Conservation (phyloP, 2,329 filamentous ascomycete genomes). For the Boeremia lycopersici region DNA sequence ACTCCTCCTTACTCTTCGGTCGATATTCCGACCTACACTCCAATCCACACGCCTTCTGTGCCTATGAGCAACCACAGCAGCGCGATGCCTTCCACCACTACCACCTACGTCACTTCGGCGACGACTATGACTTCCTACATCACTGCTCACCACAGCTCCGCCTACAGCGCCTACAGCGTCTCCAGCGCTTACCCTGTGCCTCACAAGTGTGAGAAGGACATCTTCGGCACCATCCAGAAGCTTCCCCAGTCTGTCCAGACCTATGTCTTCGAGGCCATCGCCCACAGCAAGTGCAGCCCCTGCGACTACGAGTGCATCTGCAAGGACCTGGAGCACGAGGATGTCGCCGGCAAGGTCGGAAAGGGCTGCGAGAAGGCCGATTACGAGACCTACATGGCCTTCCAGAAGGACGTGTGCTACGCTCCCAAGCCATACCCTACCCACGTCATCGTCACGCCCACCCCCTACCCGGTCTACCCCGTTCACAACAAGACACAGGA, state of each 20-base stretch:
- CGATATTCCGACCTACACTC: neutral
- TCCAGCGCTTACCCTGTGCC: conserved; percentile 5
- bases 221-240: conserved; percentile 10
- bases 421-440: conserved; percentile 5
- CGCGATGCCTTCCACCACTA: conserved; percentile 11
- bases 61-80: neutral
- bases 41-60: neutral
- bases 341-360: conserved; percentile 10
- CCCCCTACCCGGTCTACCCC: conserved; percentile 14
- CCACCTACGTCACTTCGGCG: conserved; percentile 13
- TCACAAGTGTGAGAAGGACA: conserved; percentile 12
- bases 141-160: conserved; percentile 2
- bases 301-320: conserved; percentile 9
- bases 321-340: conserved; percentile 6
- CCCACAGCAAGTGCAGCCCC: conserved; percentile 11
- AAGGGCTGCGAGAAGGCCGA: conserved; percentile 9
- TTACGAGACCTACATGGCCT: conserved; percentile 7
- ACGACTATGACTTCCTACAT: conserved; percentile 13
- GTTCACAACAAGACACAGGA: conserved; percentile 2
- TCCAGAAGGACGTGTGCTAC: conserved; percentile 4
- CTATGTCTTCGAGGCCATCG: conserved; percentile 18
- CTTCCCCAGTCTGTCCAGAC: conserved; percentile 13
- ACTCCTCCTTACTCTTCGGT: neutral
- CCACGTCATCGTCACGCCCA: conserved; percentile 6
- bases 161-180: too few species aligned